Evolutionary conservation across 2,329 filamentous ascomycete genomes (phyloP), one percentile per base, ranked within the genome.

Genomic region (Aureobasidium zeae): DNA sequence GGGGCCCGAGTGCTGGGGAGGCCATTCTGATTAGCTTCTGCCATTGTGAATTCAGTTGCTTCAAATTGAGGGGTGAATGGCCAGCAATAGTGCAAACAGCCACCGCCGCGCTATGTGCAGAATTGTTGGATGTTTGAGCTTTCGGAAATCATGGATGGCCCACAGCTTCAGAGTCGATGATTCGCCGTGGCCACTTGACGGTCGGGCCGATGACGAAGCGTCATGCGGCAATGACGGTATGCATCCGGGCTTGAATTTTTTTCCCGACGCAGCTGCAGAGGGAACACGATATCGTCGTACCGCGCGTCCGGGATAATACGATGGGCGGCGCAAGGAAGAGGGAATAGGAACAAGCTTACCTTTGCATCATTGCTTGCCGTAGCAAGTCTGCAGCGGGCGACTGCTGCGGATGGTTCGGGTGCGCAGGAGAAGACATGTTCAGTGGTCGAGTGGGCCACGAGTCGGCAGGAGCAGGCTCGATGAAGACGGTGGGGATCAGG

Each of bases 281-380:
- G 35, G 19, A n/a, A 1, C n/a, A 35, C 11, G 16, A 16, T 9
- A n/a, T n/a, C n/a, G n/a, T n/a, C n/a, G n/a, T n/a, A 43, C 25
- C 37, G 42, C 28, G 19, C 24, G 37, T 7, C 37, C 46, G 43
- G 32, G 31, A 24, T 24, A 28, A 46, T 42, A 39, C 25, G 17
- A 16, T 29, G 25, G 22, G 33, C 31, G 35, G 25, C 35, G 24
- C 48, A 49, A 44, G 32, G 37, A 46, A 24, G 28, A 16, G 46
- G 43, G 48, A 46, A 47, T 41, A 46, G 44, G 41, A 43, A 50
- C 41, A 53, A n/a, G 52, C 73, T 70, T 69, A 78, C 74, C 69
- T 73, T 57, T 73, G 72, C 58, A 70, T 62, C 61, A 73, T 70
- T 47, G 72, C 68, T 61, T 77, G 76, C 55, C 74, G 69, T 55